Base-by-base conservation (phyloP, 345 rosid genomes). In the Aquilaria malaccensis region DNA sequence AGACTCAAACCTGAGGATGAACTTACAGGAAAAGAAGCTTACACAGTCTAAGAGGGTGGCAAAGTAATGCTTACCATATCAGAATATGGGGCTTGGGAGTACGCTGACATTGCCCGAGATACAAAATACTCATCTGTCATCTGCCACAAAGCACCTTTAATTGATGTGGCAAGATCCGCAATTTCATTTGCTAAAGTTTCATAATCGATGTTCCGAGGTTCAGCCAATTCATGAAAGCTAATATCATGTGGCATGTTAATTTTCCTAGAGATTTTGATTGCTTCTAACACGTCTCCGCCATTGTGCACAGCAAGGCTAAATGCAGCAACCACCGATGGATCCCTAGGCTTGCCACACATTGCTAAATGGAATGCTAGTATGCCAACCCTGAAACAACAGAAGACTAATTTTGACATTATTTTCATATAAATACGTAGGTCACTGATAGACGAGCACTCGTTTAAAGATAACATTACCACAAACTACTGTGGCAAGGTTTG, bases 331-430 rank as follows among this genome's bases (percentile, higher is more conserved):
- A 81, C 95, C 56, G 81, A 45, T 60, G 96, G 94, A 68, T 83
- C 84, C 74, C 91, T 77, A 51, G 91, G 96, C 66, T 81, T 68
- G 72, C 80, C 83, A 9, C 67, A 72, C 47, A 95, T 69, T 33
- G 95, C 94, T 66, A 82, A 76, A 70, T 95, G 98, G 70, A 95
- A 91, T 30, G 90, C 98, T 66, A 91, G 74, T 51, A 88, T 71
- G 49, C 80, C 88, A 63, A 88, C 54, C 99, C 98, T 95, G 82
- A 56, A 52, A 53, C 13, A 61, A 45, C 30, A 32, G 53, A 57
- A 52, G 31, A 37, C 13, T 13, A 46, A 30, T 30, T 9, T 15
- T 22, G 33, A 41, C 13, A 31, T 47, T 59, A 47, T 45, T 37
- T 29, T 29, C 14, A 30, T 0, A n/a, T 57, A 22, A 10, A 51